These are phyloP conservation scores for Pseudonitzschia delicatissima DNA, from an alignment of 108 stramenopile genomes.

Conservation along the genomic window DNA sequence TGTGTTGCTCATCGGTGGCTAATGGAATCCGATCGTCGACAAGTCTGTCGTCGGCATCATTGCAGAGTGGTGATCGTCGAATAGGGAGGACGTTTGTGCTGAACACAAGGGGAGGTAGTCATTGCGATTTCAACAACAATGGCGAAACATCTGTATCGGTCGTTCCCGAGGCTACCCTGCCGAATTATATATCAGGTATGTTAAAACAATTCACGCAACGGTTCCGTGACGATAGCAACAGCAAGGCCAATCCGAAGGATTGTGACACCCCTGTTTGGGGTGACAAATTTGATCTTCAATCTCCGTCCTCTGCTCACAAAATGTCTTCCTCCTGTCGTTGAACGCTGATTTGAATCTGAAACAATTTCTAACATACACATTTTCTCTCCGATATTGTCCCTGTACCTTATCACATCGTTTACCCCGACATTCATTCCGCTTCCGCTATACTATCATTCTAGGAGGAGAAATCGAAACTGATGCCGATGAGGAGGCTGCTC, in stretches of 20 bases:
- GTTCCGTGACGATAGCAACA: neutral
- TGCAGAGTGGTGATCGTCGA: neutral
- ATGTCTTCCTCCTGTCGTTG: neutral
- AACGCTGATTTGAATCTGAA: neutral
- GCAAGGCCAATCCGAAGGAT: neutral
- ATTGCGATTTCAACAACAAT: neutral
- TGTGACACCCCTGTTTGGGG: no score
- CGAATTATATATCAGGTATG: slow-evolving; percentile 18
- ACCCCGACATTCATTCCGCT: no score
- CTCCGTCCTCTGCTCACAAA: no score
- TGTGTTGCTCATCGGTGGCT: neutral
- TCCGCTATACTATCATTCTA: slow-evolving; percentile 8
- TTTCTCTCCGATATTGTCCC: no score
- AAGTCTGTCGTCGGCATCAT: neutral
- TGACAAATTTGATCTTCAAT: no score
- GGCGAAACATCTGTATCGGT: neutral
- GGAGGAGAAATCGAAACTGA: slow-evolving; percentile 1
- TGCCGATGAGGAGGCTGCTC: neutral
- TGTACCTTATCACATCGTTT: no score
- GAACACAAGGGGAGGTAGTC: neutral
- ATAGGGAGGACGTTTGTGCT: neutral
- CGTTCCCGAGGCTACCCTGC: slow-evolving; percentile 11
- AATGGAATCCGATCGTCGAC: neutral
- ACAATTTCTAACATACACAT: neutral
- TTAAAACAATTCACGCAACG: no score